Conservation (phyloP, 2,329 filamentous ascomycete genomes). For the Alternaria ethzedia region DNA sequence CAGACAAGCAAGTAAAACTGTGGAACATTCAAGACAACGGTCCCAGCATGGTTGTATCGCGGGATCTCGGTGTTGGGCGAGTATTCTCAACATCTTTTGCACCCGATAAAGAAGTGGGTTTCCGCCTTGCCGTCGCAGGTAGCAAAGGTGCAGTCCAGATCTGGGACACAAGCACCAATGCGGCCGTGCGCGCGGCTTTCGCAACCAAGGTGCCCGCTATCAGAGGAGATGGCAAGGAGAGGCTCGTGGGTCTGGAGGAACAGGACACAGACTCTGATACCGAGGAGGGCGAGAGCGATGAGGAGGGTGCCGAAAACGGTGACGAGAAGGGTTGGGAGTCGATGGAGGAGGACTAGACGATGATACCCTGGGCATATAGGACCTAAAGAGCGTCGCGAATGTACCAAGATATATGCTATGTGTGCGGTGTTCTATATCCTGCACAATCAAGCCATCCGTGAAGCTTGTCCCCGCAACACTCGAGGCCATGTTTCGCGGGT, state of each 20-base stretch:
- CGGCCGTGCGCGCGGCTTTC: conserved; percentile 83
- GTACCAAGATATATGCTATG: background rate
- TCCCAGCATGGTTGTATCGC: conserved; percentile 87
- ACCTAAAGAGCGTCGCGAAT: background rate
- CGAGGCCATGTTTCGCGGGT: conserved; percentile 3
- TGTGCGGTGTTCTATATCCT: background rate
- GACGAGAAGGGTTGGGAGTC: conserved; percentile 48
- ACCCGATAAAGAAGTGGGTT: conserved; percentile 87
- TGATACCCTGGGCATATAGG: conserved; percentile 22
- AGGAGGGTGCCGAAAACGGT: conserved; percentile 49
- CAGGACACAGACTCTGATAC: conserved; percentile 68
- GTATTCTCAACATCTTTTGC: conserved; percentile 92
- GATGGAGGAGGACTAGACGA: conserved; percentile 48
- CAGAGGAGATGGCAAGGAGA: conserved; percentile 72
- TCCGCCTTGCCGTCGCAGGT: conserved; percentile 89
- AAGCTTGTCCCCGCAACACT: conserved; percentile 1
- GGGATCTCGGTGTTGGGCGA: conserved; percentile 92
- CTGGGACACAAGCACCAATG: conserved; percentile 97
- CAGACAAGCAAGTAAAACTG: conserved; percentile 93
- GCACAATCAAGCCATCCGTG: background rate
- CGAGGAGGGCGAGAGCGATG: conserved; percentile 55
- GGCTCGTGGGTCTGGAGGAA: conserved; percentile 75
- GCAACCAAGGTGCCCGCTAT: conserved; percentile 69
- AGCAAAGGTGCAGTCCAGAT: conserved; percentile 92
- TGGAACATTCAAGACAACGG: conserved; percentile 87